Conservation (phyloP, 352 stramenopile genomes). For the Stramenopiles sp. region DNA sequence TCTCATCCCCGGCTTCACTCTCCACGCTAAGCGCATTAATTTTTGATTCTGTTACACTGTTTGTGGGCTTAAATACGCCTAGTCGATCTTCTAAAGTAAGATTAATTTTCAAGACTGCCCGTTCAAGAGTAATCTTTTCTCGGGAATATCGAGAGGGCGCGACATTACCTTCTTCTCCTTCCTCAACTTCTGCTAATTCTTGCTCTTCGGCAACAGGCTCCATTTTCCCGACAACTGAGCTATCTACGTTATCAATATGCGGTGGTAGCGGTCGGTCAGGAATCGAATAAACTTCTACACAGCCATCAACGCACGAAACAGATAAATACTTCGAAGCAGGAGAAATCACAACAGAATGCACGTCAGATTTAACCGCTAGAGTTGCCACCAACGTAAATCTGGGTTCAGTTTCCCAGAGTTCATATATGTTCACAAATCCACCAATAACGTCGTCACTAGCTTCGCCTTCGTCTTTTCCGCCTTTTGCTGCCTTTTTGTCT, state of each 20-base stretch:
- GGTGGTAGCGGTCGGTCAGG: neutral
- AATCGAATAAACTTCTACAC: conserved; percentile 3
- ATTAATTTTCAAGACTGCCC: neutral
- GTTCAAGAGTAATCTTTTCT: neutral
- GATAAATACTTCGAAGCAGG: neutral
- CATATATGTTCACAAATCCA: neutral
- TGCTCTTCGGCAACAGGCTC: neutral
- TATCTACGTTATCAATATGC: neutral
- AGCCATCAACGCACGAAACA: neutral
- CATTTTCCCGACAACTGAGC: neutral
- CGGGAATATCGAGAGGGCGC: neutral
- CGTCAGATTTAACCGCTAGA: neutral
- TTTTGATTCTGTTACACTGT: neutral
- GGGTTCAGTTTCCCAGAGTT: neutral
- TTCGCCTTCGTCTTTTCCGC: neutral
- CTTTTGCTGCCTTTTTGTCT: neutral
- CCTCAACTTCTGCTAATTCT: neutral
- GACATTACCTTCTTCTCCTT: neutral
- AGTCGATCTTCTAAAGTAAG: neutral
- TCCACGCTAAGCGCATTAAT: neutral
- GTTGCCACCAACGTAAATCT: neutral
- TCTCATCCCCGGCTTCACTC: neutral
- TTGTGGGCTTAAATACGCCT: neutral
- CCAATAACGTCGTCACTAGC: neutral
- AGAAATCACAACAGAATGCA: neutral